A percentile compares a stretch with the other conserved stretches of the same genome.
phyloP scores from a whole-genome alignment of 2,329 filamentous ascomycete genomes.

The Colletotrichum phormii region DNA sequence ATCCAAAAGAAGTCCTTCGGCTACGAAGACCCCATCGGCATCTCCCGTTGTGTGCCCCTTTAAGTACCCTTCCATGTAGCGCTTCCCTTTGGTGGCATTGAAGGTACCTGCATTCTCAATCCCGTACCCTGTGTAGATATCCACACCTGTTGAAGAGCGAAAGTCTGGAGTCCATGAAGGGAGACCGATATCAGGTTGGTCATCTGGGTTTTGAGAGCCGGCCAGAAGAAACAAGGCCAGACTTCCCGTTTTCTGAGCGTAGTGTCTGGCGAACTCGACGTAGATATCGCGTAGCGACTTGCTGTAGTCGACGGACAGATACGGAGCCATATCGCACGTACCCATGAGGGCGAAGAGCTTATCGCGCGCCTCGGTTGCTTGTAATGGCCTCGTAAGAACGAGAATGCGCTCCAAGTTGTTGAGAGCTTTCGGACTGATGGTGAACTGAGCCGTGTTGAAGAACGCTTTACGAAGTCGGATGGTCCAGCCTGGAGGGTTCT shows the following conservation, averaged over 20 bases:
- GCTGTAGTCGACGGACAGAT: not conserved
- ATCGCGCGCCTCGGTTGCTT: not conserved
- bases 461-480: not conserved
- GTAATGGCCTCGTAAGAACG: not conserved
- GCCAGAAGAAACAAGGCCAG: not conserved
- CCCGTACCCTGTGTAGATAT: not conserved
- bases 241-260: not conserved
- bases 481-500: not conserved
- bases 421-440: not conserved
- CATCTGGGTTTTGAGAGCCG: not conserved
- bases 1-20: not conserved
- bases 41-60: not conserved
- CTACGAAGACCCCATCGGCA: not conserved
- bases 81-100: not conserved
- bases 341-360: constrained; percentile 5
- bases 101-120: not conserved
- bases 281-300: not conserved
- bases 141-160: not conserved
- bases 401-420: not conserved
- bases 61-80: not conserved
- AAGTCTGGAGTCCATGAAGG: constrained; percentile 1
- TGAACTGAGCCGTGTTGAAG: not conserved
- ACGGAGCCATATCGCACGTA: not conserved
- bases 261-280: not conserved
- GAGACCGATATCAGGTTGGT: not conserved